A percentile compares a stretch with the other conserved stretches of the same genome.
These are phyloP conservation scores for Berberis vulgaris DNA, from an alignment of 164 flowering plant genomes.

Conservation along the genomic window DNA sequence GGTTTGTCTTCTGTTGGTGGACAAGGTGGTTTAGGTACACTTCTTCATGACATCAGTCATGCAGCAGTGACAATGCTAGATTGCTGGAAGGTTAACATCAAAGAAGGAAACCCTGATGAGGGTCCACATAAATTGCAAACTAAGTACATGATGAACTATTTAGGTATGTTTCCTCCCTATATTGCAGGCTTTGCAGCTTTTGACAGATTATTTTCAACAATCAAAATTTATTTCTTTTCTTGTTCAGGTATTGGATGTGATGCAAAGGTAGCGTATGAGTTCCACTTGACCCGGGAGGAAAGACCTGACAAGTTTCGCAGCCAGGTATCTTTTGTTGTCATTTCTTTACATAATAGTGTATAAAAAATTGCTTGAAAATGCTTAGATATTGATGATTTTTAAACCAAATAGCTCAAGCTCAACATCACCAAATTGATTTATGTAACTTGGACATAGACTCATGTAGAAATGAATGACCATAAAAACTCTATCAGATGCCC, in stretches of 20 bases:
- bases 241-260: slow-evolving; percentile 71
- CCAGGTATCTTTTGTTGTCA: slow-evolving; percentile 35
- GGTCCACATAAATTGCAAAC: slow-evolving; percentile 21
- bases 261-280: slow-evolving; percentile 78
- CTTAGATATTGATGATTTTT: too few relatives aligned
- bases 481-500: too few relatives aligned
- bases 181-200: neutral
- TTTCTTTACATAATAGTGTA: too few relatives aligned
- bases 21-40: slow-evolving; percentile 48
- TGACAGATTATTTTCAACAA: too few relatives aligned
- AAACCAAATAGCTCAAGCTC: too few relatives aligned
- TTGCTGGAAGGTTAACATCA: slow-evolving; percentile 58
- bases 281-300: slow-evolving; percentile 57
- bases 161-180: slow-evolving; percentile 29
- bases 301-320: slow-evolving; percentile 59
- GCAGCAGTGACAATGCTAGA: slow-evolving; percentile 78
- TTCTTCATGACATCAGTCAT: slow-evolving; percentile 49
- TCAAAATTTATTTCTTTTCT: neutral
- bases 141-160: slow-evolving; percentile 71
- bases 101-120: slow-evolving; percentile 28
- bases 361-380: too few relatives aligned
- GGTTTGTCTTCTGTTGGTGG: slow-evolving; percentile 51
- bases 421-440: too few relatives aligned
- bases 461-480: too few relatives aligned
- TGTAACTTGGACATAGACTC: too few relatives aligned